Percentiles rank a stretch among this genome's conserved stretches.
Conservation (phyloP, 768 basidiomycete species). For the Leccinellum albellum region DNA sequence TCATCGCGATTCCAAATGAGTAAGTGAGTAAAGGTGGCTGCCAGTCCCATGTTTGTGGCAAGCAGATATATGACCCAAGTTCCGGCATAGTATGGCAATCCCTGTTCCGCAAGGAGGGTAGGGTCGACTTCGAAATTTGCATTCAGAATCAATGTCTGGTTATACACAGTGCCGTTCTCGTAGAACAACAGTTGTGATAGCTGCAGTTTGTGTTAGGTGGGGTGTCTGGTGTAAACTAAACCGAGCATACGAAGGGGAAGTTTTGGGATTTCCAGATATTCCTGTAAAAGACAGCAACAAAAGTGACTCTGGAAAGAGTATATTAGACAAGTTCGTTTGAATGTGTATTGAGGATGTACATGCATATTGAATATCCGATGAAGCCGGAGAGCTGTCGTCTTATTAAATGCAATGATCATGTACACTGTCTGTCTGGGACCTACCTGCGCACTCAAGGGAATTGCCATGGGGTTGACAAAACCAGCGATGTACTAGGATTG, state of each 20-base stretch:
- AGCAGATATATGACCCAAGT: conserved; percentile 23
- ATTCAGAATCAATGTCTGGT: conserved; percentile 52
- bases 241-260: conserved; percentile 52
- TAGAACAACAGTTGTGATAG: conserved; percentile 50
- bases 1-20: conserved; percentile 53
- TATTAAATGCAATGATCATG: neutral
- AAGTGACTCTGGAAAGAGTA: conserved; percentile 27
- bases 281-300: conserved; percentile 35
- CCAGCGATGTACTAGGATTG: conserved; percentile 20
- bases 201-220: conserved; percentile 15
- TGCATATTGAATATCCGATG: conserved; percentile 49
- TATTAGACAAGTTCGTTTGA: neutral
- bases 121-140: conserved; percentile 49
- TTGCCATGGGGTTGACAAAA: conserved; percentile 44
- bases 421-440: neutral
- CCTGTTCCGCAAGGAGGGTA: conserved; percentile 43
- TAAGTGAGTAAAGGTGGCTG: conserved; percentile 51
- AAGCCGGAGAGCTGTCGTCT: conserved; percentile 38
- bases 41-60: conserved; percentile 31
- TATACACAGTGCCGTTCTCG: conserved; percentile 49
- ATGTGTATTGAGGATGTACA: conserved; percentile 31
- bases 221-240: neutral
- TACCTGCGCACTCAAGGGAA: conserved; percentile 51
- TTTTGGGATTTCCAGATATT: conserved; percentile 57
- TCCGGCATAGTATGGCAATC: conserved; percentile 30